Evolutionary conservation across 2,329 filamentous ascomycete genomes (phyloP).

Genomic region (Paecilomyces dactylethromorphus): DNA sequence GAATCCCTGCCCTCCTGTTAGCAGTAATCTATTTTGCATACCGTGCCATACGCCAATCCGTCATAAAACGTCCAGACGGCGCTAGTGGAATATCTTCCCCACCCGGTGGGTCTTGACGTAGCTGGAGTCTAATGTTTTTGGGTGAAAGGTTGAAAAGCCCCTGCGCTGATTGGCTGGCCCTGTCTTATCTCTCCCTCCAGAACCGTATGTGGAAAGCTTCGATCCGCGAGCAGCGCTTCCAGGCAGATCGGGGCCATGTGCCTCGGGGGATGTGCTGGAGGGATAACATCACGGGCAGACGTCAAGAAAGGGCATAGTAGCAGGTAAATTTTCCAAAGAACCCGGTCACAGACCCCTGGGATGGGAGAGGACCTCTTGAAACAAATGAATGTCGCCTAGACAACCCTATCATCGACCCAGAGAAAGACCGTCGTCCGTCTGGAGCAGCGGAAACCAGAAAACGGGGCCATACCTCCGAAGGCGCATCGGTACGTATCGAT

Average conservation of each 20-base stretch:
- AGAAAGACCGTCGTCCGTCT: background rate
- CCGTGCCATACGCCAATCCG: background rate
- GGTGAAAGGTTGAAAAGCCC: conserved; percentile 21
- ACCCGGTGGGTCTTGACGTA: conserved; percentile 29
- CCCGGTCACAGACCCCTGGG: too few relatives aligned
- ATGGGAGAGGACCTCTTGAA: too few relatives aligned
- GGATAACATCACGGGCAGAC: background rate
- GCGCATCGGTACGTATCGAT: background rate
- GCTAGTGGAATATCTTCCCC: conserved; percentile 7
- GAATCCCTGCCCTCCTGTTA: conserved; percentile 3
- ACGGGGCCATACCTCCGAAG: background rate
- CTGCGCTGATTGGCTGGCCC: conserved; percentile 20
- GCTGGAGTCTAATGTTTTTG: conserved; percentile 27
- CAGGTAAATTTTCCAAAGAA: too few relatives aligned
- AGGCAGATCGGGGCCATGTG: background rate
- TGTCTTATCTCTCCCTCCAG: conserved; percentile 22
- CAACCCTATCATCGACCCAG: background rate
- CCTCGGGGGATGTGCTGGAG: background rate
- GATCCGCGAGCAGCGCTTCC: conserved; percentile 11
- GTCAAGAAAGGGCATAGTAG: background rate
- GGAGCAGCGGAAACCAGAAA: background rate
- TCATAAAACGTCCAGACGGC: background rate
- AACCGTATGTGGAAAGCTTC: background rate
- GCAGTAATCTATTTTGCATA: conserved; percentile 6
- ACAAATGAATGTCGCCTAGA: background rate